These are phyloP conservation scores for Eutreptiella sp. DNA, from an alignment of 208 protist species.

Conservation along the genomic window DNA sequence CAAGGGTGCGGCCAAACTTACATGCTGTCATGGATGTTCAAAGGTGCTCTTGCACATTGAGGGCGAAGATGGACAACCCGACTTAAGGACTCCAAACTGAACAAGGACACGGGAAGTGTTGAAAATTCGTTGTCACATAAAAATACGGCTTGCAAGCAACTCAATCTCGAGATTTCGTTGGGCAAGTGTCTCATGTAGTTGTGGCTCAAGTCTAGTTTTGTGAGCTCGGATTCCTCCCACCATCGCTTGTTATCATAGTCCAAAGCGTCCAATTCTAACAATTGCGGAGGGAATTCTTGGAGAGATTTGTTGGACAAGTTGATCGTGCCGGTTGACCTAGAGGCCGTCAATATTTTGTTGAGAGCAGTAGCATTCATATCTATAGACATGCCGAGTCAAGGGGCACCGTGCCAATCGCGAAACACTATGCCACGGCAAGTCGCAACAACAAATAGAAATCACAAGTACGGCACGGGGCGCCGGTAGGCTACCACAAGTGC, in stretches of 20 bases:
- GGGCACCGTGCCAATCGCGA: no score
- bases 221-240: conserved; percentile 23
- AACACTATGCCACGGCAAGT: no score
- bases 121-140: conserved; percentile 5
- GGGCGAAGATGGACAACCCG: no score
- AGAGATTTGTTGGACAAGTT: neutral
- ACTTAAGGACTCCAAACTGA: conserved; percentile 12
- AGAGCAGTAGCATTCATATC: no score
- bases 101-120: neutral
- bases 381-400: no score
- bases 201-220: conserved; percentile 16
- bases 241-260: conserved; percentile 29
- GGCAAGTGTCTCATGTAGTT: conserved; percentile 4
- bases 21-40: no score
- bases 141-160: neutral
- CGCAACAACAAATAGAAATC: no score
- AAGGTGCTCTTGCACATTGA: no score
- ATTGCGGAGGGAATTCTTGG: conserved; percentile 6
- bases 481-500: no score
- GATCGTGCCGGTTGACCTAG: neutral
- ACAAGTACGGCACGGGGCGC: no score
- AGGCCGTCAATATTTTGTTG: no score
- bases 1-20: no score
- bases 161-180: neutral
- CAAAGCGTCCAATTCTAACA: conserved; percentile 6